Conservation (phyloP, 345 rosid species). For the Erodium maritimum region DNA sequence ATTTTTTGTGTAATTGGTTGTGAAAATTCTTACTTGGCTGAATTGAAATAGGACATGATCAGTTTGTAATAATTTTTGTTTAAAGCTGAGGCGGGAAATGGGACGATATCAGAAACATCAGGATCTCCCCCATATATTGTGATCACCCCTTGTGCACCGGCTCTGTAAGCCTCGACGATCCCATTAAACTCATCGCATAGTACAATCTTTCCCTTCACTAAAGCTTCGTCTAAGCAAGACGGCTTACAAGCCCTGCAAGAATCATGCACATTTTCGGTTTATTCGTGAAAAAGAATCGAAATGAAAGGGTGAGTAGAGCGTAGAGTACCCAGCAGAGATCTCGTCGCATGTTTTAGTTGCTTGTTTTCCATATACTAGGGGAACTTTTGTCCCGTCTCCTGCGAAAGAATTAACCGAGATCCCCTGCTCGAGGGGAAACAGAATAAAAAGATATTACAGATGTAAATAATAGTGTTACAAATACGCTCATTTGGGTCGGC, state of each 20-base stretch:
- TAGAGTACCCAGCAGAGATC: too few species aligned
- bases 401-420: background rate
- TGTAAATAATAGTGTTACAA: too few species aligned
- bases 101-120: background rate
- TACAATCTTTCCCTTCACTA: conserved; percentile 4
- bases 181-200: background rate
- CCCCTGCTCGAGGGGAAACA: conserved; percentile 7
- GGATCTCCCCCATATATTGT: background rate
- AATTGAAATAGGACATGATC: background rate
- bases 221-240: background rate
- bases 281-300: too few species aligned
- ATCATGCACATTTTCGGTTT: too few species aligned
- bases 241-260: background rate
- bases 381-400: conserved; percentile 1
- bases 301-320: too few species aligned
- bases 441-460: too few species aligned
- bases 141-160: background rate
- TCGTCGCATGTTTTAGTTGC: too few species aligned
- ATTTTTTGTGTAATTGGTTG: too few species aligned
- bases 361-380: conserved; percentile 5
- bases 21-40: background rate
- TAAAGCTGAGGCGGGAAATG: background rate
- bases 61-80: background rate
- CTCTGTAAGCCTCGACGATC: background rate
- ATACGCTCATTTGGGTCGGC: too few species aligned